Evolutionary conservation across 257 asterid species (phyloP), one percentile per base, ranked within the genome.

Genomic region (Gentiana macrophylla): DNA sequence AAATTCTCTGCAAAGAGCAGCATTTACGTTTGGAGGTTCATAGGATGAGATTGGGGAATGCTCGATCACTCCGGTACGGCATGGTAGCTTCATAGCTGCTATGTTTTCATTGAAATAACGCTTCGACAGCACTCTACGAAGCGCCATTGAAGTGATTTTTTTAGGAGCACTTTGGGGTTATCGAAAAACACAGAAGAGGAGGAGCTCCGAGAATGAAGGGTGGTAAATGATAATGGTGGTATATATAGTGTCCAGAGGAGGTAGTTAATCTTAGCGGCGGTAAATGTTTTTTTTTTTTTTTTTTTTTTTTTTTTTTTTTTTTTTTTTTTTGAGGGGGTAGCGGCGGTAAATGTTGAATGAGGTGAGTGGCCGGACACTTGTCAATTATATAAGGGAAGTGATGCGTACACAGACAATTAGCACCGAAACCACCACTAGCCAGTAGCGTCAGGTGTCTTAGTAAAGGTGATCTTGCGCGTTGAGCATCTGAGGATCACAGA

Each of bases 111-210:
- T 36, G 15, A 60, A 52, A 4, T 62, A 15, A n/a, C 82, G 72
- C 70, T 66, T 76, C 44, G 70, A 53, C 3, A 72, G 24, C 2
- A 63, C 24, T 55, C 56, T 68, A 5, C 83, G 83, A 66, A 86
- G 83, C 65, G 92, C 94, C 95, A 89, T 89, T 75, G 60, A 33
- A 5, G 50, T 36, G 47, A 12, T 37, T 11, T 32, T 33, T 61
- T 38, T 15, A 12, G 66, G 57, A 2, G 24, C 24, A 24, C 24
- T 9, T 8, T 4, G 9, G 5, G 41, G 2, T 51, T 44, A 12
- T 35, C 1, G 3, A 24, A 32, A 6, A 36, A 6, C 52, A 46
- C 2, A 4, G 47, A 49, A 35, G 70, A 56, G 72, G 57, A 60
- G 38, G 12, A 15, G 35, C 7, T 12, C 46, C 2, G 64, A n/a